Percentiles rank a stretch among this genome's conserved stretches.
These are phyloP conservation scores for Colletotrichum gloeosporioides DNA, from an alignment of 2,329 filamentous ascomycete genomes.

Conservation along the genomic window DNA sequence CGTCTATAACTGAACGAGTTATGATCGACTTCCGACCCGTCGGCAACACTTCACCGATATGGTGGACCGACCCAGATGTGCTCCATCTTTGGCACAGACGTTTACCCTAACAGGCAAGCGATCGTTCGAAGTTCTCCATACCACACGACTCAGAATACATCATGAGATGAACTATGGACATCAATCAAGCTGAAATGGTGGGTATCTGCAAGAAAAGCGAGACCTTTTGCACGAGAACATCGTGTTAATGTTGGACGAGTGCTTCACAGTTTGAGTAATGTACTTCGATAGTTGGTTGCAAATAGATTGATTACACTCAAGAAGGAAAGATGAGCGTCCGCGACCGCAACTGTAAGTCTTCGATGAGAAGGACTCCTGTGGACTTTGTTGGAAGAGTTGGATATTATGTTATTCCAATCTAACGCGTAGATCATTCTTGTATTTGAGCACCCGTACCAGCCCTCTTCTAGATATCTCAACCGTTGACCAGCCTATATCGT, in stretches of 20 bases:
- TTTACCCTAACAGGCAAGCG: background rate
- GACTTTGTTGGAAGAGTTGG: background rate
- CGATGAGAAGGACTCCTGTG: background rate
- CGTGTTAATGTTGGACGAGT: background rate
- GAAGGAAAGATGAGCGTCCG: background rate
- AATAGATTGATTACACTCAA: background rate
- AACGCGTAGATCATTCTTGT: too few relatives aligned
- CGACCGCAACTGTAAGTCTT: background rate
- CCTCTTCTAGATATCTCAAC: background rate
- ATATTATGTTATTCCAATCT: background rate
- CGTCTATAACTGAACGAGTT: background rate
- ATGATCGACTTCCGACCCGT: background rate
- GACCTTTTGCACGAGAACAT: background rate
- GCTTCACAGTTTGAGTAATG: background rate
- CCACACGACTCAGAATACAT: background rate
- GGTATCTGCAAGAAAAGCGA: background rate
- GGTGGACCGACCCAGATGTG: background rate
- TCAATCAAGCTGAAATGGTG: background rate
- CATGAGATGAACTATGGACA: background rate
- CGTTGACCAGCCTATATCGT: background rate
- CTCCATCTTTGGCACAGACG: background rate
- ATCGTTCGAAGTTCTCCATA: background rate
- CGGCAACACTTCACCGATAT: background rate
- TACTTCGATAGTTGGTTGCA: background rate
- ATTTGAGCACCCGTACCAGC: background rate